These are phyloP conservation scores for Leccinum imitatum DNA, from an alignment of 768 basidiomycete species.

Conservation along the genomic window DNA sequence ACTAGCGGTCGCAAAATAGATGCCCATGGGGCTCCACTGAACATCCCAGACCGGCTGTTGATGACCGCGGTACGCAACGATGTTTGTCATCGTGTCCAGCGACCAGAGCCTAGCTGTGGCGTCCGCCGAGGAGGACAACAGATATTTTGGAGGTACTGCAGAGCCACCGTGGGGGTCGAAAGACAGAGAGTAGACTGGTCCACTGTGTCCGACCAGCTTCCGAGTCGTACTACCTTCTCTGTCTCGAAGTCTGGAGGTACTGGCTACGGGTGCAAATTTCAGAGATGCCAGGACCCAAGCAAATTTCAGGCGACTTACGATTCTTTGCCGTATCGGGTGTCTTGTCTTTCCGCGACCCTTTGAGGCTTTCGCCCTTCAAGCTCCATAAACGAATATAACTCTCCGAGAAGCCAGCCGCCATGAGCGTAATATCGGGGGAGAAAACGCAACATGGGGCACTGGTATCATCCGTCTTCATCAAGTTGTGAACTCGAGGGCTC, in stretches of 20 bases:
- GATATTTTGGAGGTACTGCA: slow-evolving; percentile 77
- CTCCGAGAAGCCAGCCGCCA: slow-evolving; percentile 95
- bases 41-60: slow-evolving; percentile 99
- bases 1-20: slow-evolving; percentile 97
- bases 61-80: slow-evolving; percentile 94
- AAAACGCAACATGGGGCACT: slow-evolving; percentile 87
- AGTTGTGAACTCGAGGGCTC: background rate
- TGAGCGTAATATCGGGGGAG: slow-evolving; percentile 84
- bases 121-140: slow-evolving; percentile 92
- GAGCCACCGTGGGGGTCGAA: slow-evolving; percentile 93
- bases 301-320: slow-evolving; percentile 43
- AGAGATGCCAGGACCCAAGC: slow-evolving; percentile 1
- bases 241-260: slow-evolving; percentile 63
- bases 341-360: slow-evolving; percentile 76
- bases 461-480: slow-evolving; percentile 12
- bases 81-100: slow-evolving; percentile 88
- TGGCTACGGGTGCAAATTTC: slow-evolving; percentile 38
- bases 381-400: slow-evolving; percentile 96
- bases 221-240: slow-evolving; percentile 79
- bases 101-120: slow-evolving; percentile 92
- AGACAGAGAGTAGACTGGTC: slow-evolving; percentile 90
- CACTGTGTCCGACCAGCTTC: slow-evolving; percentile 97
- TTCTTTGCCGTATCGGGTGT: slow-evolving; percentile 64
- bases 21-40: slow-evolving; percentile 96
- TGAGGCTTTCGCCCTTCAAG: slow-evolving; percentile 86